Percentiles rank a stretch among this genome's conserved stretches.
phyloP scores from a whole-genome alignment of 2,329 filamentous ascomycete genomes.

The Fusarium ambrosium region DNA sequence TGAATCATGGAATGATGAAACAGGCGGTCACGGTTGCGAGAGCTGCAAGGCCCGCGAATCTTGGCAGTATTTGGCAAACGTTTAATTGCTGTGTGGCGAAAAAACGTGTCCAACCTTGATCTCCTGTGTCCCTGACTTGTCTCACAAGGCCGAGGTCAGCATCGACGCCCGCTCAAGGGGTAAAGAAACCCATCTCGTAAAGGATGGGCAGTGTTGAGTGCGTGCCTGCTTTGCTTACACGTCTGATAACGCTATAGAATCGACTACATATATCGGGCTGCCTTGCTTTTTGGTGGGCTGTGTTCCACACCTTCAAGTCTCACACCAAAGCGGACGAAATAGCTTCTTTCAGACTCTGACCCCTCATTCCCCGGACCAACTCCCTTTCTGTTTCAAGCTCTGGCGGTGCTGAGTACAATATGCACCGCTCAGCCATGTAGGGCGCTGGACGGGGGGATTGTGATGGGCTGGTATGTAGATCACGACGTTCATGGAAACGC shows the following conservation, averaged over 20 bases:
- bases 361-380: not conserved
- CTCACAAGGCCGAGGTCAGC: constrained; percentile 30
- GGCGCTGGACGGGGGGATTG: not conserved
- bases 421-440: constrained; percentile 11
- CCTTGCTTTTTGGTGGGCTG: not conserved
- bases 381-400: constrained; percentile 10
- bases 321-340: not conserved
- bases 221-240: not conserved
- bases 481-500: constrained; percentile 13
- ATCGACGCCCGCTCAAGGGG: constrained; percentile 7
- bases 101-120: constrained; percentile 18
- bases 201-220: not conserved
- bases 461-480: constrained; percentile 30
- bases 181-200: not conserved
- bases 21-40: constrained; percentile 27
- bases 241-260: constrained; percentile 1
- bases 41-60: constrained; percentile 27
- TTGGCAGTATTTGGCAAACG: constrained; percentile 35
- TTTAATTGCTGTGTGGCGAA: constrained; percentile 41
- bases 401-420: constrained; percentile 5
- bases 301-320: not conserved
- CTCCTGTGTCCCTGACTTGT: constrained; percentile 28
- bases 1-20: constrained; percentile 40
- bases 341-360: not conserved
- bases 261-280: constrained; percentile 1